phyloP scores from a whole-genome alignment of 2,329 filamentous ascomycete genomes.

The Penicillium sp. region DNA sequence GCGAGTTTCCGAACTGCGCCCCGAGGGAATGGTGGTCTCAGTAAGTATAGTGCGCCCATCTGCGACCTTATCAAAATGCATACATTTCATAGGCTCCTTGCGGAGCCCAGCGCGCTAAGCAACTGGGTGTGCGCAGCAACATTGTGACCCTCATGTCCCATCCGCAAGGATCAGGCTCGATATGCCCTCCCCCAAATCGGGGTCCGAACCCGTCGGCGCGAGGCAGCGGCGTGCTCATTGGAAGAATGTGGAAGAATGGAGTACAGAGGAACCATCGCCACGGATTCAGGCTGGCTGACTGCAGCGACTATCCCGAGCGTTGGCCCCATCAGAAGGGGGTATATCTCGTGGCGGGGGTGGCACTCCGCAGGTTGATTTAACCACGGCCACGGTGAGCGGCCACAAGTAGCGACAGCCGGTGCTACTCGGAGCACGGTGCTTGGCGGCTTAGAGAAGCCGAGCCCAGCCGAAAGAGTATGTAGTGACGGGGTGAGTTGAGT shows the following conservation, averaged over 20 bases:
- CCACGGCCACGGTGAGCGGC: too few relatives aligned
- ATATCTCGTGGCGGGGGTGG: slow-evolving; percentile 16
- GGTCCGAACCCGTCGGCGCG: slow-evolving; percentile 2
- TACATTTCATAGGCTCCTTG: slow-evolving; percentile 6
- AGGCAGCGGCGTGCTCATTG: slow-evolving; percentile 1
- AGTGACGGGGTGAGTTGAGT: too few relatives aligned
- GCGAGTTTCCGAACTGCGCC: slow-evolving; percentile 4
- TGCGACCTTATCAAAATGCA: too few relatives aligned
- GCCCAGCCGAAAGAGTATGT: too few relatives aligned
- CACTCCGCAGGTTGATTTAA: slow-evolving; percentile 5
- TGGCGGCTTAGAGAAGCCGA: too few relatives aligned
- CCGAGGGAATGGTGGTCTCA: too few relatives aligned
- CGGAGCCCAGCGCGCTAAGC: slow-evolving; percentile 7
- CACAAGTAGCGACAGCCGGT: too few relatives aligned
- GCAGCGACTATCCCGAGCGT: not conserved
- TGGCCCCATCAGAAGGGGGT: slow-evolving; percentile 1
- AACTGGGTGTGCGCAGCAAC: too few relatives aligned
- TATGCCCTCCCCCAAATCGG: not conserved
- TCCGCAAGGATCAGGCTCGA: slow-evolving; percentile 1
- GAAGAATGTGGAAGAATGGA: not conserved
- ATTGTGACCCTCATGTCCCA: too few relatives aligned
- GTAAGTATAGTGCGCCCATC: too few relatives aligned
- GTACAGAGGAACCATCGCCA: not conserved
- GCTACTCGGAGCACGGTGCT: too few relatives aligned
- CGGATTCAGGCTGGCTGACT: not conserved